Base-by-base conservation (phyloP, 306 rosid genomes). In the Sicyos baderoa region DNA sequence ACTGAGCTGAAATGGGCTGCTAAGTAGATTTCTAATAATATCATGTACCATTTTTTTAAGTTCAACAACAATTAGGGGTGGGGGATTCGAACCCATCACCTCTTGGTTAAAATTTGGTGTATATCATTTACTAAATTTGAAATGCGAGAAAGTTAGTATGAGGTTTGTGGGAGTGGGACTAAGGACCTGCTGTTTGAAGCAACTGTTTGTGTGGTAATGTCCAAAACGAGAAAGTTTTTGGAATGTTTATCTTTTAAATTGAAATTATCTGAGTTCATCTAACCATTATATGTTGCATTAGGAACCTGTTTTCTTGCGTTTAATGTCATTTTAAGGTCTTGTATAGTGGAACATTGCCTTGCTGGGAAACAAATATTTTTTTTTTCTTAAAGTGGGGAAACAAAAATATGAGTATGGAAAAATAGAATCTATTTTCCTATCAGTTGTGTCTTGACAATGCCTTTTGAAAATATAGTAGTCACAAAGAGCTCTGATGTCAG, bases 401-500 rank as follows among this genome's bases (percentile, higher is more conserved):
- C 62, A 12, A 0, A 17, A 22, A 2, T 23, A 42, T 44, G 18
- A 5, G 12, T 42, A 5, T 42, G 45, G 53, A 6, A 18, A 19
- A 64, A 29, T 37, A 11, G 29, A 35, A 18, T 64, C n/a, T 14
- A 10, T 66, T 66, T 9, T 21, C 17, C 0, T 22, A 21, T 47
- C 70, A 65, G 40, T 66, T 66, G 1, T 65, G 22, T 7, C 22
- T 21, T 61, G 72, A 52, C 37, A 51, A 10, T 68, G 27, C 15
- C 45, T 68, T 66, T 7, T 21, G 17, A 68, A 68, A 3, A 51
- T 68, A 4, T 25, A 50, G 9, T 22, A 54, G 17, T 45, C 60
- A 68, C 52, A 35, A 64, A 78, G 13, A 44, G 70, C 70, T 75
- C 72, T 63, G 55, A 72, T 76, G 53, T 6, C 85, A 92, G 95